Conservation (phyloP, 768 basidiomycete genomes). For the Boletus rufocinnamomeus region DNA sequence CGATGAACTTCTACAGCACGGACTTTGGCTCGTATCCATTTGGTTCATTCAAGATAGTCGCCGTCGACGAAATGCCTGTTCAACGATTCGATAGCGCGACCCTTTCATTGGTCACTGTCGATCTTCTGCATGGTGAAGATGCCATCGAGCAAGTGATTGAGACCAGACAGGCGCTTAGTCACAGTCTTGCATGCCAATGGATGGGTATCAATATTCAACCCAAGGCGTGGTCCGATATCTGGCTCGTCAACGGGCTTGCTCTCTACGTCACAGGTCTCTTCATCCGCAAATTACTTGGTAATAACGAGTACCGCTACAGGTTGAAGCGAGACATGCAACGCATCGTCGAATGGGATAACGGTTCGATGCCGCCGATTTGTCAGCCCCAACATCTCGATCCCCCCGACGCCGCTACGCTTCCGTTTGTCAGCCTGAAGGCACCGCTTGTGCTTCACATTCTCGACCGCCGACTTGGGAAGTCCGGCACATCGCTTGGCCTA, state of each 20-base stretch:
- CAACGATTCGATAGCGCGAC: constrained; percentile 86
- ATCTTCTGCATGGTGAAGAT: constrained; percentile 84
- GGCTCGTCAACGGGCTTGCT: constrained; percentile 95
- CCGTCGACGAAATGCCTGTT: constrained; percentile 85
- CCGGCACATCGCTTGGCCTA: constrained; percentile 91
- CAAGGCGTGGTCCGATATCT: constrained; percentile 89
- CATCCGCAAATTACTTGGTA: constrained; percentile 84
- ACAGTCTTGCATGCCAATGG: constrained; percentile 96
- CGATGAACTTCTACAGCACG: constrained; percentile 89
- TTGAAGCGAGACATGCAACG: constrained; percentile 97
- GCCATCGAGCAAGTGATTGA: constrained; percentile 94
- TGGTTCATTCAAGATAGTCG: constrained; percentile 90
- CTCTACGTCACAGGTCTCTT: constrained; percentile 90
- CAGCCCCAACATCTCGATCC: constrained; percentile 85
- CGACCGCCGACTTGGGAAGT: constrained; percentile 90
- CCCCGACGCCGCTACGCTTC: constrained; percentile 73
- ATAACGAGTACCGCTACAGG: constrained; percentile 95
- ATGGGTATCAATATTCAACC: constrained; percentile 94
- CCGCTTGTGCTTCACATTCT: constrained; percentile 96
- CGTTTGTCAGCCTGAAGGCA: constrained; percentile 93
- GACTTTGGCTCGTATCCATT: constrained; percentile 98
- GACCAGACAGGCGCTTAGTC: constrained; percentile 80
- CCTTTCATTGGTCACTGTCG: constrained; percentile 73
- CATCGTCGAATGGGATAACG: constrained; percentile 84
- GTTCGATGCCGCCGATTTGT: constrained; percentile 90